Percentiles rank a stretch among this genome's conserved stretches.
phyloP scores from a whole-genome alignment of 768 basidiomycete genomes.

The Russula earlei region DNA sequence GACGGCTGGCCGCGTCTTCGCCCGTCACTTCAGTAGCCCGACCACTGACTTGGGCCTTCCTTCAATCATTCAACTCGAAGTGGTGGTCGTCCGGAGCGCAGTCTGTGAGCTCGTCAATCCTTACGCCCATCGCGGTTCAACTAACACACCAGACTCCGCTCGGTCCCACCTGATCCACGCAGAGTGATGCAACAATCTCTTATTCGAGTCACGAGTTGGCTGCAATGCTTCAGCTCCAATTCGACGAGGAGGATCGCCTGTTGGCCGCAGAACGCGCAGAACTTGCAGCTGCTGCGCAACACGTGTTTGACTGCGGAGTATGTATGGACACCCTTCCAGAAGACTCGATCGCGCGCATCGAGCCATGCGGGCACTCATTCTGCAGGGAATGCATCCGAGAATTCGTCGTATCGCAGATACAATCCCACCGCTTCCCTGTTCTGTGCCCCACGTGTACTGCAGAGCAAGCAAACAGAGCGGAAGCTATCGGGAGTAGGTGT shows the following conservation, averaged over 20 bases:
- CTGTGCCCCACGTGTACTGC: constrained; percentile 50
- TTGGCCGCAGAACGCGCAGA: constrained; percentile 2
- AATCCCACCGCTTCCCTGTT: constrained; percentile 48
- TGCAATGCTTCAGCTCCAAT: constrained; percentile 6
- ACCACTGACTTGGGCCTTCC: not conserved
- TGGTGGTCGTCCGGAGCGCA: not conserved
- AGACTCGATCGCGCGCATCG: constrained; percentile 35
- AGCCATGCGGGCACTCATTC: constrained; percentile 40
- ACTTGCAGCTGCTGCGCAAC: constrained; percentile 1
- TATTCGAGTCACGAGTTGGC: not conserved
- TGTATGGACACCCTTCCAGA: constrained; percentile 44
- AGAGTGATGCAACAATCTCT: not conserved
- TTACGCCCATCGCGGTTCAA: not conserved
- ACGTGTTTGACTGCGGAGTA: constrained; percentile 41
- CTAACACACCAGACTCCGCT: not conserved
- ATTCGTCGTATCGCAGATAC: constrained; percentile 39
- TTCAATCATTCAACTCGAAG: not conserved
- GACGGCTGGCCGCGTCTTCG: not conserved
- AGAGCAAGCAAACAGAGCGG: constrained; percentile 8
- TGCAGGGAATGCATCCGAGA: constrained; percentile 44
- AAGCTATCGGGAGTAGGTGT: constrained; percentile 28
- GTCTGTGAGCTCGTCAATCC: not conserved
- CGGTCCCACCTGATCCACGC: not conserved
- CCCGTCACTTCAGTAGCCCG: not conserved
- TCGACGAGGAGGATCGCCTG: constrained; percentile 10